These are phyloP conservation scores for Annulohypoxylon bovei DNA, from an alignment of 495 filamentous ascomycete genomes.

Conservation along the genomic window DNA sequence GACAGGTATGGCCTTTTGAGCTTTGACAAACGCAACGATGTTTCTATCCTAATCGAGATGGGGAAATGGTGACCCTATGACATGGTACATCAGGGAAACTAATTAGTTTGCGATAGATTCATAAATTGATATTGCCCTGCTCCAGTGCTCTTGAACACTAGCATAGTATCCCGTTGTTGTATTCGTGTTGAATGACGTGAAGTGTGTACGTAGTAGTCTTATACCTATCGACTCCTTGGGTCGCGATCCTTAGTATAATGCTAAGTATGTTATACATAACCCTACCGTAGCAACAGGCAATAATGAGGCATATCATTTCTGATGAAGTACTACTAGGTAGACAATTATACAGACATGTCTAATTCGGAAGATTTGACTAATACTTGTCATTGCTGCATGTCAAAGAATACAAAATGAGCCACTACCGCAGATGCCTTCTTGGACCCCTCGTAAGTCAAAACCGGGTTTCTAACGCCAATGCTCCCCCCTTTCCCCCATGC, in stretches of 20 bases:
- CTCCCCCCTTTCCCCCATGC: constrained; percentile 18
- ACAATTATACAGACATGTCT: background rate
- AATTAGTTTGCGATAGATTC: constrained; percentile 38
- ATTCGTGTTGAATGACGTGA: background rate
- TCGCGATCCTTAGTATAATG: background rate
- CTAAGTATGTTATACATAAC: background rate
- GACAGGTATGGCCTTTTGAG: constrained; percentile 16
- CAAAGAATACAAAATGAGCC: background rate
- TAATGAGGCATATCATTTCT: background rate
- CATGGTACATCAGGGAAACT: constrained; percentile 17
- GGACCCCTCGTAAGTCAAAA: background rate
- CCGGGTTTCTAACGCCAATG: constrained; percentile 34
- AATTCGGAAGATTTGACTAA: background rate
- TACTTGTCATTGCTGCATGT: constrained; percentile 17
- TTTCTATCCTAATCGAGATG: constrained; percentile 12
- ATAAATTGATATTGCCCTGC: constrained; percentile 33
- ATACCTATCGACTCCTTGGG: background rate
- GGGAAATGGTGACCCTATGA: constrained; percentile 9
- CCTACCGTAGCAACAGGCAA: background rate
- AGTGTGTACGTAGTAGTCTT: background rate
- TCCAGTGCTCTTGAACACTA: background rate
- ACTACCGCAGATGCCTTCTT: constrained; percentile 7
- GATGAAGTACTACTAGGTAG: background rate
- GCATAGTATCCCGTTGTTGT: background rate
- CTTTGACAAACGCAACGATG: constrained; percentile 10